Conservation (phyloP, 1,139 yeast species). For the Yamadazyma trypodendri region DNA sequence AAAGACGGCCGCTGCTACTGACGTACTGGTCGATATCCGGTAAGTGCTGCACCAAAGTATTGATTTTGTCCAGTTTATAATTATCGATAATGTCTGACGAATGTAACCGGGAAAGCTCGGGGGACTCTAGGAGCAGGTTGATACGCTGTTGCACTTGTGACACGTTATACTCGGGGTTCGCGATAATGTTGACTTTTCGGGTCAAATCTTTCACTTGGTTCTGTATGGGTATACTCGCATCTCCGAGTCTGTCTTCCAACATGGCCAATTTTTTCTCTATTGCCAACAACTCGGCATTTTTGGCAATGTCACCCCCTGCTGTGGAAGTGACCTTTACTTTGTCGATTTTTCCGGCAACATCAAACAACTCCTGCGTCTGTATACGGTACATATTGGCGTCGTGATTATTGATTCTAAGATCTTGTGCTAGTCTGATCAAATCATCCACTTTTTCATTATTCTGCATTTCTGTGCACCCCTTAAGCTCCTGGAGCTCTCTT, state of each 20-base stretch:
- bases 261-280: conserved; percentile 23
- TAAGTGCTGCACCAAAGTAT: conserved; percentile 36
- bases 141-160: conserved; percentile 20
- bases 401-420: neutral
- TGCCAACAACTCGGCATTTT: conserved; percentile 5
- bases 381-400: neutral
- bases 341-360: neutral
- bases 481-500: conserved; percentile 43
- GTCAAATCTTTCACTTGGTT: conserved; percentile 32
- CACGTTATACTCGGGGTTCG: conserved; percentile 33
- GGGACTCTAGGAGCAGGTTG: conserved; percentile 9
- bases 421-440: conserved; percentile 7
- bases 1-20: conserved; percentile 37
- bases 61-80: conserved; percentile 25
- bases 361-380: conserved; percentile 3
- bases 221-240: conserved; percentile 20
- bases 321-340: too few species aligned
- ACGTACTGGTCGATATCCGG: conserved; percentile 35
- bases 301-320: too few species aligned
- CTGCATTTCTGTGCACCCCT: conserved; percentile 4
- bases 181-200: conserved; percentile 36
- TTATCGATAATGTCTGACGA: conserved; percentile 1
- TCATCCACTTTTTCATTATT: conserved; percentile 9
- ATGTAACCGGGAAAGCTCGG: conserved; percentile 4
- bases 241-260: conserved; percentile 18